Base-by-base conservation (phyloP, 441 rosid genomes). In the Gossypium davidsonii region DNA sequence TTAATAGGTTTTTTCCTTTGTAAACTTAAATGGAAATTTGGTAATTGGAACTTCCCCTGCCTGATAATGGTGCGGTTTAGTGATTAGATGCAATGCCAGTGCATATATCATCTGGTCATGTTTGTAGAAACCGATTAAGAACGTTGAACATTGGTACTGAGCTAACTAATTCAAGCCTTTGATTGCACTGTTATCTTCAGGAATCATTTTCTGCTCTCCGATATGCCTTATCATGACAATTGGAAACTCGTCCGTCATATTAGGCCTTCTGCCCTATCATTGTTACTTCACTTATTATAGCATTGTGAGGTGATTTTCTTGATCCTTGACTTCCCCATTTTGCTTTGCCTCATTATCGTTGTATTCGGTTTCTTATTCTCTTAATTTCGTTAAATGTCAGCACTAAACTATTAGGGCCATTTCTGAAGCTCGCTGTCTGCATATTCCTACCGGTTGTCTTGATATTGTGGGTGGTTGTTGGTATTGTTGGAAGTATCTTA, bases 191-290 rank as follows among this genome's bases (percentile, higher is more conserved):
- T 59, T 15, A 31, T 71, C 59, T 79, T 68, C 89, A 92, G 98
- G 98, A 62, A 77, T 85, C 76, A 62, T 92, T 66, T 82, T 92
- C 68, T 89, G 92, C 80, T 96, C 96, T 6, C 64, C 84, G 71
- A 74, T 81, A 76, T 86, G 97, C 84, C 84, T 94, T 52, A 76
- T 84, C 73, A 63, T 90, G 87, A 66, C 86, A 12, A 62, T 86
- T 60, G 98, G 97, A 70, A 87, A 89, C 84, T 85, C 93, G 8
- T 85, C 80, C 4, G 81, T 92, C 81, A 76, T 92, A 73, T 62
- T 94, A 83, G 94, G 89, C 48, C 94, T 94, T 70, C 86, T 88
- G 83, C 98, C 93, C 0, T 77, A 80, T 6, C 96, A 94, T 64
- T 60, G 37, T 52, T 75, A 79, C 72, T 87, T 88, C 91, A 94